A percentile compares a stretch with the other conserved stretches of the same genome.
phyloP scores from a whole-genome alignment of 495 filamentous ascomycete genomes.

The Neurospora hispaniola region DNA sequence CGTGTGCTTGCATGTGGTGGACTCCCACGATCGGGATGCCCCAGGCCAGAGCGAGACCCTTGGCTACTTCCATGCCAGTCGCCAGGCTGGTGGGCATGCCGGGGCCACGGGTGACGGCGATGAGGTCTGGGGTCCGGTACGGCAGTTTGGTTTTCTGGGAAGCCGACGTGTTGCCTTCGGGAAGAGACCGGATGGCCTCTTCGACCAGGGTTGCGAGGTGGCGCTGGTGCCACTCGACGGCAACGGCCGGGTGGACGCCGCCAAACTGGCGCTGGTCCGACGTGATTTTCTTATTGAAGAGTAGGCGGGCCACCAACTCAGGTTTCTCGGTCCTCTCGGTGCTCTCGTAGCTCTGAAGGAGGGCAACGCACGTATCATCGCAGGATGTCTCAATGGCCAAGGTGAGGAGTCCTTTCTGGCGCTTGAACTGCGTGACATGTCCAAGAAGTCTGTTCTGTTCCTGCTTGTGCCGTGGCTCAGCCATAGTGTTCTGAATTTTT shows the following conservation, averaged over 20 bases:
- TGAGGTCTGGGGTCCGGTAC: slow-evolving; percentile 57
- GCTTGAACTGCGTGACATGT: not conserved
- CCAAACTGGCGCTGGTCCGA: slow-evolving; percentile 57
- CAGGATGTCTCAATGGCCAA: slow-evolving; percentile 95
- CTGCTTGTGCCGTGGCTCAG: not conserved
- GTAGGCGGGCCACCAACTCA: slow-evolving; percentile 40
- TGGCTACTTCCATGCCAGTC: slow-evolving; percentile 72
- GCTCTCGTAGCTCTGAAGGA: slow-evolving; percentile 43
- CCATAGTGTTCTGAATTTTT: not conserved
- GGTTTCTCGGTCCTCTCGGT: slow-evolving; percentile 5
- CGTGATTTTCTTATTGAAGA: slow-evolving; percentile 76
- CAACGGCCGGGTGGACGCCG: slow-evolving; percentile 68
- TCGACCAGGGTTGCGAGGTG: slow-evolving; percentile 55
- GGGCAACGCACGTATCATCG: slow-evolving; percentile 88
- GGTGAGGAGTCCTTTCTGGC: slow-evolving; percentile 40
- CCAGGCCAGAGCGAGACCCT: slow-evolving; percentile 79
- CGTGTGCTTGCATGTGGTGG: slow-evolving; percentile 96
- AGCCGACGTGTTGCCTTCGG: slow-evolving; percentile 13
- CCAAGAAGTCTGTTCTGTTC: not conserved
- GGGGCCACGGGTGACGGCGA: slow-evolving; percentile 79
- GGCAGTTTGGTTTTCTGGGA: not conserved
- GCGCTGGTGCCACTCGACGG: slow-evolving; percentile 62
- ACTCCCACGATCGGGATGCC: slow-evolving; percentile 71
- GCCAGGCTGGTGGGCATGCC: slow-evolving; percentile 72
- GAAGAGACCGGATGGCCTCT: slow-evolving; percentile 48